Base-by-base conservation (phyloP, 768 basidiomycete species). In the Calocera viscosa region DNA sequence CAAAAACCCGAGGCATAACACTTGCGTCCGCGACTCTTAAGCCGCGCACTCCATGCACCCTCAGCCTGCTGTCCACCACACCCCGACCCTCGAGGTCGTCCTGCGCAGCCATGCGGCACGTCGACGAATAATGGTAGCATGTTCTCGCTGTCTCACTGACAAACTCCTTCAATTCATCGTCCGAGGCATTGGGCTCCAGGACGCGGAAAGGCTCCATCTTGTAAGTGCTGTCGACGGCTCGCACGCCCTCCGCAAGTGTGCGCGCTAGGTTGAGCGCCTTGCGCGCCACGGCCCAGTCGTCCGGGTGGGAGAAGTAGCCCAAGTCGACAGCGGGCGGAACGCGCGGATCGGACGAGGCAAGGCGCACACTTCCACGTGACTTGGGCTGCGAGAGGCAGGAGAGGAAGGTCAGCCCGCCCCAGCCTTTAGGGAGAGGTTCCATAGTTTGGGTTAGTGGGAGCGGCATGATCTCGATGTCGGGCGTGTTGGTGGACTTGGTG, bases 261-360 rank as follows among this genome's bases (percentile, higher is more conserved):
- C 34, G 28, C 3, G 30, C 28, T 24, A 63, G 26, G 12, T 63
- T 32, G 60, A 63, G 28, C 30, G 30, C 60, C 24, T 63, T 63
- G 10, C 60, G 60, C 26, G 28, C 30, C 5, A 26, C 19, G 10
- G 34, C 63, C n/a, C 30, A 30, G 35, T 67, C 66, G 12, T 34
- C 24, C 12, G 49, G 66, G 35, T 63, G 10, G 28, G 22, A 24
- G 33, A 69, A 66, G 63, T 69, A 69, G 30, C 64, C 63, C 64
- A 64, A 64, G 40, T 69, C 69, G 64, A 67, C 41, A 1, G 38
- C 49, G 34, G 69, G 69, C 53, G 65, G 49, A 32, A 28, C 63
- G n/a, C 12, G 10, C 0, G 69, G 69, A 38, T 69, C 67, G 34
- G 64, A 12, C 3, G 65, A 68, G 47, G 47, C 35, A 12, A 69